Base-by-base conservation (phyloP, 148 eudicot species). In the Rhododendron ferrugineum region DNA sequence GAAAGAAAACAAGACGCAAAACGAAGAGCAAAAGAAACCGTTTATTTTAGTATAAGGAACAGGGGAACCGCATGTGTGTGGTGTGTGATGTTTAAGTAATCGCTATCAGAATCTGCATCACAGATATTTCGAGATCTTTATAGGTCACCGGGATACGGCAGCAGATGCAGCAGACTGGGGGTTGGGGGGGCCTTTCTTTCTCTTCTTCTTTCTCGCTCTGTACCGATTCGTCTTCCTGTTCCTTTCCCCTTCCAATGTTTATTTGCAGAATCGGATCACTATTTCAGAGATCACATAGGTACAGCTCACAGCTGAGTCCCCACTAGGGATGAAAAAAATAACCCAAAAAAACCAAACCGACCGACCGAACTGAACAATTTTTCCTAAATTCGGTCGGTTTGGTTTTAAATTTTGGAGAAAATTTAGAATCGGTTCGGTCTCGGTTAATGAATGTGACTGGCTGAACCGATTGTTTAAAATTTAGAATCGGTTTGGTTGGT, bases 41-140 rank as follows among this genome's bases (percentile, higher is more conserved):
- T 46, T 46, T 46, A 40, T 40, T 40, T 40, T 40, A 40, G 44
- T 40, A 3, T 40, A 40, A 47, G 50, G 13, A 47, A 47, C 50
- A 47, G 50, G 13, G 50, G 50, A 47, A 47, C 2, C 50, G 13
- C 16, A 50, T 50, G 15, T 50, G 16, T 46, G 49, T 44, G 11
- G 5, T 34, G 44, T 40, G 44, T 40, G 6, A 40, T 40, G 44
- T 6, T 40, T 40, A 40, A 40, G 77, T 37, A 42, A 86, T 74
- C 78, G 85, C 56, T 76, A 79, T 79, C 62, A 52, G 50, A 74
- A 84, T 84, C 80, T 84, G 85, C 40, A 79, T 82, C 40, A 78
- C 85, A 88, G 89, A 85, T 85, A 88, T 82, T 85, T 82, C 78
- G 87, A 62, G 85, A 88, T 88, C 87, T 85, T 88, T 85, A 66